A percentile compares a stretch with the other conserved stretches of the same genome.
Evolutionary conservation across 306 rosid genomes (phyloP).

Genomic region (Mimosa bimucronata): DNA sequence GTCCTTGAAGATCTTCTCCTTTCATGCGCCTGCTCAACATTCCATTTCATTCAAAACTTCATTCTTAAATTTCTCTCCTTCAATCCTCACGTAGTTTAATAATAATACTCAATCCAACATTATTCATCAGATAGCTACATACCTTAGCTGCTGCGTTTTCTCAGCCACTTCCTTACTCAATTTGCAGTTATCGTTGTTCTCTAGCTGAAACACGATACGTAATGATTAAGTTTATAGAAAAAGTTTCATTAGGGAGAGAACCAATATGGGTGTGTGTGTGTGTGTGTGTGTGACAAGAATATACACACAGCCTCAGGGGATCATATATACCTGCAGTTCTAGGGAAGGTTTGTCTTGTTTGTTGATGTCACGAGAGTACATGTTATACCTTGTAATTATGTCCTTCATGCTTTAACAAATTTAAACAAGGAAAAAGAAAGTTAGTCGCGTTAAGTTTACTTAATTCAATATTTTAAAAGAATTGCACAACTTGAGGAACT

Average conservation of each 20-base stretch:
- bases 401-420: constrained; percentile 30
- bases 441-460: background rate
- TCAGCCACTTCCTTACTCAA: constrained; percentile 40
- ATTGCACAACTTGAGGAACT: background rate
- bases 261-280: too few relatives aligned
- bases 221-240: background rate
- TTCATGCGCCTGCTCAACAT: constrained; percentile 34
- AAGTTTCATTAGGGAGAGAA: background rate
- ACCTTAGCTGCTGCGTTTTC: constrained; percentile 40
- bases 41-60: background rate
- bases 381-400: constrained; percentile 34
- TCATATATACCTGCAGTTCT: constrained; percentile 42
- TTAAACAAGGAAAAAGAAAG: background rate
- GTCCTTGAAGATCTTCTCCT: constrained; percentile 44
- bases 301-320: background rate
- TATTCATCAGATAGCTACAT: constrained; percentile 6
- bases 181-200: constrained; percentile 16
- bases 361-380: constrained; percentile 30
- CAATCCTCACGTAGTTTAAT: background rate
- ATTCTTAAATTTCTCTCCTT: background rate
- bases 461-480: background rate
- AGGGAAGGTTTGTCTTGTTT: constrained; percentile 31
- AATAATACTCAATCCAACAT: background rate
- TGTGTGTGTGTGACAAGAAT: too few relatives aligned
- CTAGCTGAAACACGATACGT: constrained; percentile 33